Evolutionary conservation across 345 rosid species (phyloP), one percentile per base, ranked within the genome.

Genomic region (Citrus australasica): DNA sequence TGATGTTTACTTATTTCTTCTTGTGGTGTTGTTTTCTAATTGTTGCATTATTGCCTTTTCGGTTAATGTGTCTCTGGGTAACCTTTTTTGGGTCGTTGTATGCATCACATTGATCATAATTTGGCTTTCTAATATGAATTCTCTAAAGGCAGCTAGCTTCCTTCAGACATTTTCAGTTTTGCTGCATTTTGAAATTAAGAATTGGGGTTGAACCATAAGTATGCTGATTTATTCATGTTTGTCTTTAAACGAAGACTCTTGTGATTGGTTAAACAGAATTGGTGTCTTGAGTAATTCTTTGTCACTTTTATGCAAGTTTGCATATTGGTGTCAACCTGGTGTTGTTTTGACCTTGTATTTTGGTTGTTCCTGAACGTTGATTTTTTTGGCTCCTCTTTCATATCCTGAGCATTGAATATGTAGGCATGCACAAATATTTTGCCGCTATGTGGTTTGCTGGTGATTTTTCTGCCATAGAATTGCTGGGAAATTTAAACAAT

Each of bases 91-190:
- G 13, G 1, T 28, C 21, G 4, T 4, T 51, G 32, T 32, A 51
- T 22, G 13, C 62, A 35, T 69, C 72, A 55, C 73, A 74, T 63
- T 78, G 79, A 13, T 74, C 6, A 37, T n/a, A 72, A 56, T 17
- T 59, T 8, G 19, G 62, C 38, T 22, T 46, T 13, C 51, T 46
- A 46, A 46, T 13, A 11, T 46, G 51, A 46, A 13, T 46, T 46
- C 51, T 46, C 14, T 46, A 13, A 11, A 13, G 51, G 51, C 14
- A 11, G 51, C 1, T 53, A 17, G 58, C 58, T 17, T 51, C 56
- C 6, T 51, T 16, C 0, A 53, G 6, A 53, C 58, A 37, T 37
- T 37, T 7, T 37, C 25, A 3, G 51, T 67, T 38, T 67, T 5
- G 27, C 42, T 68, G 33, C 17, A 65, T 32, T 65, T 28, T 65